Conservation (phyloP, 495 filamentous ascomycete genomes). For the Aspergillus kassunensis region DNA sequence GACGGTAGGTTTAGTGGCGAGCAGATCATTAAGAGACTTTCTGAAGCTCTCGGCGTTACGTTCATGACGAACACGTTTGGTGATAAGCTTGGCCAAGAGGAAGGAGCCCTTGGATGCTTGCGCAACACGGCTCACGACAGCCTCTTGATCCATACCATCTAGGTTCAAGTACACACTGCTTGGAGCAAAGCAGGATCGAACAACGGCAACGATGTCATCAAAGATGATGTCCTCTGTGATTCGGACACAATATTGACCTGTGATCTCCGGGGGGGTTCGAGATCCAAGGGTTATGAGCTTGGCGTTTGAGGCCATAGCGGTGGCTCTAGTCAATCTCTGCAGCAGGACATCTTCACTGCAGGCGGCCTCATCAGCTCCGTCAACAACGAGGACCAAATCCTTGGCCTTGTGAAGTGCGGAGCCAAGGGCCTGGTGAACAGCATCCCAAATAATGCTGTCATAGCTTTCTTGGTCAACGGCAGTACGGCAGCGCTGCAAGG, state of each 20-base stretch:
- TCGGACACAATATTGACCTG: slow-evolving; percentile 8
- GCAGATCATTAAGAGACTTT: slow-evolving; percentile 27
- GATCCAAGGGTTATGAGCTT: slow-evolving; percentile 35
- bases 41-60: slow-evolving; percentile 20
- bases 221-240: slow-evolving; percentile 23
- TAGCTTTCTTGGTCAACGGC: slow-evolving; percentile 25
- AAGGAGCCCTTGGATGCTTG: slow-evolving; percentile 37
- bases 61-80: slow-evolving; percentile 29
- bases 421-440: slow-evolving; percentile 14
- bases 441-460: slow-evolving; percentile 22
- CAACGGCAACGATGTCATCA: slow-evolving; percentile 23
- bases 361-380: slow-evolving; percentile 36
- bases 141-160: slow-evolving; percentile 21
- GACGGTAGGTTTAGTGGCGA: slow-evolving; percentile 24
- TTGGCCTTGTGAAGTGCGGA: slow-evolving; percentile 30
- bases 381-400: slow-evolving; percentile 35
- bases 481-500: slow-evolving; percentile 27
- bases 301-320: slow-evolving; percentile 21
- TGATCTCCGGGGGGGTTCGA: slow-evolving; percentile 18
- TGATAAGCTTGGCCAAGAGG: slow-evolving; percentile 34
- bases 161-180: slow-evolving; percentile 7
- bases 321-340: slow-evolving; percentile 23
- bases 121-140: slow-evolving; percentile 28
- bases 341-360: slow-evolving; percentile 27
- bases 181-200: slow-evolving; percentile 15